These are phyloP conservation scores for Collybia sordida DNA, from an alignment of 768 basidiomycete species.

Conservation along the genomic window DNA sequence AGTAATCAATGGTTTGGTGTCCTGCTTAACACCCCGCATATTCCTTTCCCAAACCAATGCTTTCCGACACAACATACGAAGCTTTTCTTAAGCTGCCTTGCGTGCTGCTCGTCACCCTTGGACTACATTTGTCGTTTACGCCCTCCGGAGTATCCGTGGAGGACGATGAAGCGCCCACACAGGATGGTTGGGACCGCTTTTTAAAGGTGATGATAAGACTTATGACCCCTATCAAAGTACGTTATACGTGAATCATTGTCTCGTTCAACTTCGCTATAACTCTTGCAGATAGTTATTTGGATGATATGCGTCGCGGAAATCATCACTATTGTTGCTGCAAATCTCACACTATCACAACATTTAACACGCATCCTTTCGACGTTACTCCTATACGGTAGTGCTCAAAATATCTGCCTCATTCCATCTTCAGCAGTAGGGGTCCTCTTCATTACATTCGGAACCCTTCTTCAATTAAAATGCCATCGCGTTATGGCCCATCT, in stretches of 20 bases:
- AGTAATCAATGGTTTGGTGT: too few species aligned
- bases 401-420: conserved; percentile 10
- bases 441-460: conserved; percentile 24
- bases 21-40: too few species aligned
- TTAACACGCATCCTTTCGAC: neutral
- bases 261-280: neutral
- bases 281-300: neutral
- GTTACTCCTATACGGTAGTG: neutral
- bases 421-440: conserved; percentile 29
- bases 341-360: neutral
- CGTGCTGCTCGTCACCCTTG: neutral
- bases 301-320: neutral
- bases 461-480: conserved; percentile 32
- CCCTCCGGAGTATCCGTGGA: neutral
- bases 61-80: too few species aligned
- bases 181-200: neutral
- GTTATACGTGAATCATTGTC: neutral
- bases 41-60: too few species aligned
- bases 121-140: neutral
- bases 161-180: neutral
- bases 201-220: neutral
- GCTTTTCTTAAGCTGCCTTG: neutral
- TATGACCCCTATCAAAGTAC: neutral
- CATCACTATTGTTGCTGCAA: conserved; percentile 4
- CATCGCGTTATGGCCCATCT: conserved; percentile 31